A percentile compares a stretch with the other conserved stretches of the same genome.
These are phyloP conservation scores for Cucurbita maxima DNA, from an alignment of 306 rosid species.

Conservation along the genomic window DNA sequence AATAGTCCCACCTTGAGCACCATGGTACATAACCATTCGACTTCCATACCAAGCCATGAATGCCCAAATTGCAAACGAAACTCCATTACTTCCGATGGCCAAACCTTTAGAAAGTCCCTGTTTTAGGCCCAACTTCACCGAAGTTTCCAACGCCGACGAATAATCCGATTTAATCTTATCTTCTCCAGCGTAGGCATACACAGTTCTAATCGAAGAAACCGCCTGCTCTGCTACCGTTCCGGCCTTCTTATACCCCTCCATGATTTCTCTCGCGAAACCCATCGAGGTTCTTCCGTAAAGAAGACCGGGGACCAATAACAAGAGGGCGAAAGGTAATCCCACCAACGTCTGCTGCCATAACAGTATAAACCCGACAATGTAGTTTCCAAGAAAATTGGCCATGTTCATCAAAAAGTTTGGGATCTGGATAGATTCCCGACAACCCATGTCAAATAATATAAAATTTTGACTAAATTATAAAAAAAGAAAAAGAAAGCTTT, in stretches of 20 bases:
- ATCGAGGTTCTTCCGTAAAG: conserved; percentile 66
- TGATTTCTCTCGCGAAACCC: conserved; percentile 49
- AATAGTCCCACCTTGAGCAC: conserved; percentile 71
- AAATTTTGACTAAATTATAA: too few relatives aligned
- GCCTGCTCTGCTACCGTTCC: conserved; percentile 77
- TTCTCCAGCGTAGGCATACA: conserved; percentile 76
- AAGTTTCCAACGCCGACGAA: conserved; percentile 51
- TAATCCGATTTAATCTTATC: conserved; percentile 46
- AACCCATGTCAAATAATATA: too few relatives aligned
- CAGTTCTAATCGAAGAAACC: conserved; percentile 70
- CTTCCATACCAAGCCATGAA: conserved; percentile 75
- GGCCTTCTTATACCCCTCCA: conserved; percentile 53
- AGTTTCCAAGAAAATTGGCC: conserved; percentile 54
- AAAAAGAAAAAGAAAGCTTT: neutral
- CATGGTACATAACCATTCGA: conserved; percentile 81
- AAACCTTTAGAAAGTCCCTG: conserved; percentile 88
- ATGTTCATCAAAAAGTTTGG: conserved; percentile 70
- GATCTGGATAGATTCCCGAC: conserved; percentile 14
- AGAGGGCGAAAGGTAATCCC: conserved; percentile 58
- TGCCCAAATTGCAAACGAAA: conserved; percentile 80
- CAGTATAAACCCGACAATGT: conserved; percentile 46
- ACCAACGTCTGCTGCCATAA: conserved; percentile 66
- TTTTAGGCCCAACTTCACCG: conserved; percentile 55
- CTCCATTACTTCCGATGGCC: conserved; percentile 79
- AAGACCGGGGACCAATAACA: conserved; percentile 68